Evolutionary conservation across 2,329 filamentous ascomycete species (phyloP).

Genomic region (Fusarium dlaminii): DNA sequence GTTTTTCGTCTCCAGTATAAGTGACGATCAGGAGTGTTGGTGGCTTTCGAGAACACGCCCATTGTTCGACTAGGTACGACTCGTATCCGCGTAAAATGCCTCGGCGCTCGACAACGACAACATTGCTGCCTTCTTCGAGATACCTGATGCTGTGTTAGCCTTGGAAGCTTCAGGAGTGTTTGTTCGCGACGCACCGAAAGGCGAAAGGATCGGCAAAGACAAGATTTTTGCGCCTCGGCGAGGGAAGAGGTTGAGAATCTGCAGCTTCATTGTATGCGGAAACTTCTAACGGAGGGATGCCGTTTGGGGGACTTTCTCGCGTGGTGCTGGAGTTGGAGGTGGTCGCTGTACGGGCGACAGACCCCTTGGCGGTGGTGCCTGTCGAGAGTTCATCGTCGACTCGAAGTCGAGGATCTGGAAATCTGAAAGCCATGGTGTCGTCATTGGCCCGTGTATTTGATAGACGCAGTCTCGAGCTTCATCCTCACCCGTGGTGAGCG

Average conservation of each 20-base stretch:
- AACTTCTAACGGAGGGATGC: conserved; percentile 28
- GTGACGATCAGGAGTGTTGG: conserved; percentile 93
- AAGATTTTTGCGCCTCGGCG: conserved; percentile 53
- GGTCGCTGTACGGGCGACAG: conserved; percentile 33
- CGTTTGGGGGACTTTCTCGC: conserved; percentile 38
- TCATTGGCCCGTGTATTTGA: conserved; percentile 39
- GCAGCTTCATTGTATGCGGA: conserved; percentile 27
- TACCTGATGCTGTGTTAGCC: conserved; percentile 60
- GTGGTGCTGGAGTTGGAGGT: conserved; percentile 20
- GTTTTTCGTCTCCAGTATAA: conserved; percentile 86
- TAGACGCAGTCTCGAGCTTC: conserved; percentile 35
- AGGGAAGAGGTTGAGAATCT: conserved; percentile 18
- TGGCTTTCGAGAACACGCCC: conserved; percentile 90
- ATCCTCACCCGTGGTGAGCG: conserved; percentile 36
- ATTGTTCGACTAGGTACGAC: conserved; percentile 94
- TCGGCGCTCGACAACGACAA: conserved; percentile 77
- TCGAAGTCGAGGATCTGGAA: conserved; percentile 44
- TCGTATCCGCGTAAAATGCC: conserved; percentile 83
- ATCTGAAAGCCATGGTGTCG: conserved; percentile 53
- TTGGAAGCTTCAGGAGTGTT: background rate
- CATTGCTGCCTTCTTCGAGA: conserved; percentile 84
- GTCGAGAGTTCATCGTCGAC: conserved; percentile 42
- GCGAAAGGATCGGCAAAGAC: conserved; percentile 69
- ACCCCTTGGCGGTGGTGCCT: conserved; percentile 25
- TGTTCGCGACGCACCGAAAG: conserved; percentile 56